These are phyloP conservation scores for Parachaetomium inaequale DNA, from an alignment of 495 filamentous ascomycete species.

Conservation along the genomic window DNA sequence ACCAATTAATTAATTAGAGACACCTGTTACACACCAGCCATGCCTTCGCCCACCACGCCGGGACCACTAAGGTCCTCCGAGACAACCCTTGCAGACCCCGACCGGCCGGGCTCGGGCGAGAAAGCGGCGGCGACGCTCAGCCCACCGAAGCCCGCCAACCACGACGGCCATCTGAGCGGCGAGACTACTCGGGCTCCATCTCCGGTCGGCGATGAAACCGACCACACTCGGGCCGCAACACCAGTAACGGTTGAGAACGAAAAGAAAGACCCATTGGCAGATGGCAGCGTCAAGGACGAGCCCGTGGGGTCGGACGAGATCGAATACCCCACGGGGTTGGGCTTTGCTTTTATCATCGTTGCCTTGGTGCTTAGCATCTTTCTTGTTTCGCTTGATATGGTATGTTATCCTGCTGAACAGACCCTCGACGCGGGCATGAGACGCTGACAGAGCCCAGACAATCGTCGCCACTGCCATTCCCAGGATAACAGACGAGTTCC, in stretches of 20 bases:
- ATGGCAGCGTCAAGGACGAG: conserved; percentile 48
- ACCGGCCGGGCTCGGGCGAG: conserved; percentile 2
- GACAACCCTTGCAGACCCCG: not conserved
- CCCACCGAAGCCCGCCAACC: conserved; percentile 1
- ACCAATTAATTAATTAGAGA: no score
- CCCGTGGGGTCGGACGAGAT: not conserved
- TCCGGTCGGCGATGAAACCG: conserved; percentile 4
- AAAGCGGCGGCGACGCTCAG: not conserved
- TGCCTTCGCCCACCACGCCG: not conserved
- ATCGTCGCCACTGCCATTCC: conserved; percentile 53
- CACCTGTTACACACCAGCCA: not conserved
- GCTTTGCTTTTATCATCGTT: conserved; percentile 40
- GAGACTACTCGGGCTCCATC: conserved; percentile 20
- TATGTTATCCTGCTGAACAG: conserved; percentile 21
- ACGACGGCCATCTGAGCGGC: conserved; percentile 21
- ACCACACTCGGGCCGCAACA: conserved; percentile 7
- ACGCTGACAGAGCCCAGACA: conserved; percentile 20
- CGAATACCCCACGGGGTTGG: conserved; percentile 36
- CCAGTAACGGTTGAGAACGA: conserved; percentile 11
- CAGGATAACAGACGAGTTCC: conserved; percentile 42
- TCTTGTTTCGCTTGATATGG: conserved; percentile 51
- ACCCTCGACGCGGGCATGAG: not conserved
- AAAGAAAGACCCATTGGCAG: conserved; percentile 1
- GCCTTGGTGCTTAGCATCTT: conserved; percentile 51
- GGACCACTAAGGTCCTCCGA: not conserved